These are phyloP conservation scores for Hawksworthiomyces lignivorus DNA, from an alignment of 2,329 filamentous ascomycete genomes.

Conservation along the genomic window DNA sequence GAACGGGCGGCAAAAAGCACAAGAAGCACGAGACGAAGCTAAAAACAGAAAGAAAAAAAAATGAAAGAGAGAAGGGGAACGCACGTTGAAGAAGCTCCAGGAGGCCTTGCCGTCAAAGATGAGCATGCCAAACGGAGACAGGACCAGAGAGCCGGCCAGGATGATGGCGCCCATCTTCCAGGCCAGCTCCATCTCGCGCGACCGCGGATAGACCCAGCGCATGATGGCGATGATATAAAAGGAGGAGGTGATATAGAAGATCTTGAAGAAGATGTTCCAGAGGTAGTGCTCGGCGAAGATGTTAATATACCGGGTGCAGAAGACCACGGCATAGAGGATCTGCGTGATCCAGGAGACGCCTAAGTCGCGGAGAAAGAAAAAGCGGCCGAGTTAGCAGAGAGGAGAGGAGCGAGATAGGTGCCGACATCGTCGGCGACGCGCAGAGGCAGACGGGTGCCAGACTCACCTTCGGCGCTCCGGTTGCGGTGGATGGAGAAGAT, in stretches of 20 bases:
- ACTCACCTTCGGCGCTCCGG: constrained; percentile 68
- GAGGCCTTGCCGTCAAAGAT: constrained; percentile 47
- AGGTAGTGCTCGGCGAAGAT: constrained; percentile 51
- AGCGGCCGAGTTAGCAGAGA: neutral
- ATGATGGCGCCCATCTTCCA: constrained; percentile 80
- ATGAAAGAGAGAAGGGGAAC: constrained; percentile 16
- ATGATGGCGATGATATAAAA: constrained; percentile 84
- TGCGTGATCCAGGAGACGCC: constrained; percentile 90
- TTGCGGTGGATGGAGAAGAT: constrained; percentile 88
- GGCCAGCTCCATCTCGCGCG: constrained; percentile 83
- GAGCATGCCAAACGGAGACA: constrained; percentile 66
- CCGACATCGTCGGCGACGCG: too few relatives aligned
- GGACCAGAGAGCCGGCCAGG: constrained; percentile 54
- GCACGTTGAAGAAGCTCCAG: constrained; percentile 45
- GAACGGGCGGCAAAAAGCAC: too few relatives aligned
- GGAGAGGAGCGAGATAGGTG: too few relatives aligned
- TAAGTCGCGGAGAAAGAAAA: constrained; percentile 22
- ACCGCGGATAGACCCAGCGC: constrained; percentile 77
- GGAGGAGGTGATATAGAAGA: constrained; percentile 78
- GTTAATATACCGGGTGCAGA: constrained; percentile 80
- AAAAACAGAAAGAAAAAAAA: neutral
- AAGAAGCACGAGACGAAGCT: neutral
- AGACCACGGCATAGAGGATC: constrained; percentile 77
- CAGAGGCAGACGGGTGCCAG: constrained; percentile 2
- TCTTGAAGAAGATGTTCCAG: constrained; percentile 79